Base-by-base conservation (phyloP, 768 basidiomycete species). In the Suillus alpinus region DNA sequence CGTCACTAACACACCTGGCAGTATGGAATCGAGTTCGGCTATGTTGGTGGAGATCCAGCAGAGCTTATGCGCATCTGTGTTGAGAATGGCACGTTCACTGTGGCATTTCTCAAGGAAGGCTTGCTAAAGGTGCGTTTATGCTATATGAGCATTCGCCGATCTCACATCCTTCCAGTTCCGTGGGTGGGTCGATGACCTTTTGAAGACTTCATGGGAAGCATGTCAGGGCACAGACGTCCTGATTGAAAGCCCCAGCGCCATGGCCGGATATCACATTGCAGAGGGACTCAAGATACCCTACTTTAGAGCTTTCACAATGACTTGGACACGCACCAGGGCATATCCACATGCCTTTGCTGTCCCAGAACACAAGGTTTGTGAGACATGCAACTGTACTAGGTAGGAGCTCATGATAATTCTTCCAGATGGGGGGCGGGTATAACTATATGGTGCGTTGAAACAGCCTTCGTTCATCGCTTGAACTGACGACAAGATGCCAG, bases 291-390 rank as follows among this genome's bases (percentile, higher is more conserved):
- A 79, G 26, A 95, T 98, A 41, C 96, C 96, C 1, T 99, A 96
- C 73, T 99, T 90, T 76, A 81, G 94, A 61, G 94, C 94, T 8
- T 97, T 98, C 71, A 96, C 95, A 0, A 98, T 98, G 97, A 93
- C 92, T 0, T 98, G 96, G 95, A 90, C 93, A 13, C 83, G 96
- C 57, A 98, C 96, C 31, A 84, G 94, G 89, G 95, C 92, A 6
- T 99, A 98, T 73, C 96, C 97, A 2, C 96, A 98, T 71, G 95
- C 96, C 2, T 96, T 99, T 67, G 97, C 95, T 14, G 97, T 98
- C 3, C 97, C 97, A 3, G 97, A 98, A 57, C 87, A 85, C 67
- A 98, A 97, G 84, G 91, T 88, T 66, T 26, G 75, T 59, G 37
- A 50, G 18, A 58, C 40, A n/a, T 61, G 32, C 59, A 37, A 8